Base-by-base conservation (phyloP, 2,329 filamentous ascomycete genomes). In the Beauveria varroae region DNA sequence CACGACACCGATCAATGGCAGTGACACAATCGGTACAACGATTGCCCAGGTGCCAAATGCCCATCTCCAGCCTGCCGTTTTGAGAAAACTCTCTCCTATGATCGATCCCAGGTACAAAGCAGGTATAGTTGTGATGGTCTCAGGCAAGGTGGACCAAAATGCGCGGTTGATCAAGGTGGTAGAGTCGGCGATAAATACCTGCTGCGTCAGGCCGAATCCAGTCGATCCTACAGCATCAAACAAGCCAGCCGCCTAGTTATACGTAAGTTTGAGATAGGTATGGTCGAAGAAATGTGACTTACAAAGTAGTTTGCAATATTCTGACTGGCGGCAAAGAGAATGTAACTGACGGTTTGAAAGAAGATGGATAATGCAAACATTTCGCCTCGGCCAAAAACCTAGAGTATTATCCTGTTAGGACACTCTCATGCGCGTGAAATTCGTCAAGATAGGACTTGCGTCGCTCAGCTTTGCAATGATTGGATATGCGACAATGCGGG, bases 101-200 rank as follows among this genome's bases (percentile, higher is more conserved):
- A 72, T 67, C 5, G 68, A 68, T 1, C 70, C 72, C 0, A 72
- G 66, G 6, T 73, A 70, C 0, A 74, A 65, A 0, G 71, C 71
- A 0, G 71, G 70, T 20, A 73, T 71, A 0, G 70, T 66, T 12
- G 69, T 68, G 64, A 73, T 62, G 8, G 70, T 68, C 66, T 85
- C 85, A 1, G 86, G 85, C 2, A 86, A 79, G 37, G 81, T 79
- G 4, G 83, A 81, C 66, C 86, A 77, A 50, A 88, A 75, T 26
- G 82, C 85, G 66, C 86, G 80, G 69, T 87, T 85, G 65, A 82
- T 76, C 40, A 87, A 73, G 47, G 77, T 79, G 12, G 84, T 85
- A 1, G 82, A 84, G 65, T 88, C 86, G 40, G 85, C 82, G 62
- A 85, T 83, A 67, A 88, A 84, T 24, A 88, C 68, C 52, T 74